Percentiles rank a stretch among this genome's conserved stretches.
These are phyloP conservation scores for Pestalotiopsis sp. DNA, from an alignment of 2,329 filamentous ascomycete genomes.

Conservation along the genomic window DNA sequence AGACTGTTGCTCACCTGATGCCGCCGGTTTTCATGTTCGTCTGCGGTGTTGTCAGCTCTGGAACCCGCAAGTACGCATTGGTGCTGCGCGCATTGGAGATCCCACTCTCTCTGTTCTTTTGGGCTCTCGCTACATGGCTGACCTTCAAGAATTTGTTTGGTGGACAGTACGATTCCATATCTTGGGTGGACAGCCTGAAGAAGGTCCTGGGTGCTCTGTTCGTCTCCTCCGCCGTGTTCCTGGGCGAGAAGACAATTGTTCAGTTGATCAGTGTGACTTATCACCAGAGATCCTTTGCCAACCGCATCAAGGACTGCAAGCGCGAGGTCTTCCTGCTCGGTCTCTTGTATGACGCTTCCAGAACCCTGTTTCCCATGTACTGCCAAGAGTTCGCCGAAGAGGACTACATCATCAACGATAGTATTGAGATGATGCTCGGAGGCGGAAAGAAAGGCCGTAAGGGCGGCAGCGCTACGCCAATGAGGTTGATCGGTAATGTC, in stretches of 20 bases:
- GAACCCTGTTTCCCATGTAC: conserved; percentile 88
- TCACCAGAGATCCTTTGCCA: conserved; percentile 81
- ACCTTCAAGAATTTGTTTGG: conserved; percentile 62
- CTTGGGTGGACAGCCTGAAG: conserved; percentile 62
- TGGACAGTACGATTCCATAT: conserved; percentile 34
- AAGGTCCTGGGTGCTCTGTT: conserved; percentile 69
- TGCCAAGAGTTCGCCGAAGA: conserved; percentile 89
- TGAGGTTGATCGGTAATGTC: conserved; percentile 75
- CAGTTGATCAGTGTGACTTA: conserved; percentile 86
- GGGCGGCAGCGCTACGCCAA: conserved; percentile 71
- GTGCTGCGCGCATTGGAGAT: conserved; percentile 68
- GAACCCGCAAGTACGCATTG: conserved; percentile 71
- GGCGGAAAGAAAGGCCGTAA: conserved; percentile 49
- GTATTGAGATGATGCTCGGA: conserved; percentile 69
- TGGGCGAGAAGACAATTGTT: conserved; percentile 78
- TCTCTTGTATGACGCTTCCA: conserved; percentile 87
- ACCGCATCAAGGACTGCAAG: conserved; percentile 87
- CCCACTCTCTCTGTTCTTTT: conserved; percentile 69
- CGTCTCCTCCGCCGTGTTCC: conserved; percentile 69
- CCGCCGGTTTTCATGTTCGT: conserved; percentile 70
- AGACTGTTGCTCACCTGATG: conserved; percentile 63
- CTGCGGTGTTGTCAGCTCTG: conserved; percentile 69
- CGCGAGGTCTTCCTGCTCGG: conserved; percentile 80
- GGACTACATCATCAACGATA: conserved; percentile 89
- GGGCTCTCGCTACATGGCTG: conserved; percentile 65